Evolutionary conservation across 2,329 filamentous ascomycete genomes (phyloP), one percentile per base, ranked within the genome.

Genomic region (Talaromyces sp.): DNA sequence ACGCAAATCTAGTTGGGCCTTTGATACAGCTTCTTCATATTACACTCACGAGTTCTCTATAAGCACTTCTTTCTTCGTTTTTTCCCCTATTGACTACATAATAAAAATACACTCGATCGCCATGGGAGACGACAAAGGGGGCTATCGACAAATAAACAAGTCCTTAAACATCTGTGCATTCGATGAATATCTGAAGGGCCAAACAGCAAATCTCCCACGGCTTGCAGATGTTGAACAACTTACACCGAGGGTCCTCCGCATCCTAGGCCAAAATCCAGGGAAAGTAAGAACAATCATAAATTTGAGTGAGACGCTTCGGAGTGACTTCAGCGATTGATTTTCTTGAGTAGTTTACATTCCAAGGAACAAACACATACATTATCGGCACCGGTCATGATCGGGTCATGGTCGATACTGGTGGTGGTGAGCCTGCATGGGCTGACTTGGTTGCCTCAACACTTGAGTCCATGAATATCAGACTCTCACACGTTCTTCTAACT

Each of bases 91-190:
- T 7, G 7, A 38, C 35, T 38, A 17, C 21, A 19, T 46, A 21
- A 10, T 24, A 52, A 0, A 19, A 29, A 26, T 17, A 10, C 17
- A 11, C 11, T 9, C 3, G 5, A n/a, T 52, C 19, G 19, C 48
- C 26, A 52, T 52, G 48, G 48, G 17, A 9, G 21, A 29, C 11
- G 48, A 52, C 26, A 52, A 60, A 24, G 54, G 58, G 1, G 58
- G 58, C 1, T 60, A 60, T 21, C 67, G 66, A 14, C 77, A 80
- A 62, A 81, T 81, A 64, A 81, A 81, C 72, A 79, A 80, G 59
- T 63, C 74, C 0, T 67, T 81, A 11, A 78, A 81, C 62, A 74
- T 77, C 27, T 77, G 77, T 64, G 77, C 73, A 9, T 82, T 81
- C 61, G 76, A 81, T 26, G 78, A 80, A 32, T 82, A 80, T 65